Evolutionary conservation across 306 rosid species (phyloP).

Genomic region (Pachyrhizus erosus): DNA sequence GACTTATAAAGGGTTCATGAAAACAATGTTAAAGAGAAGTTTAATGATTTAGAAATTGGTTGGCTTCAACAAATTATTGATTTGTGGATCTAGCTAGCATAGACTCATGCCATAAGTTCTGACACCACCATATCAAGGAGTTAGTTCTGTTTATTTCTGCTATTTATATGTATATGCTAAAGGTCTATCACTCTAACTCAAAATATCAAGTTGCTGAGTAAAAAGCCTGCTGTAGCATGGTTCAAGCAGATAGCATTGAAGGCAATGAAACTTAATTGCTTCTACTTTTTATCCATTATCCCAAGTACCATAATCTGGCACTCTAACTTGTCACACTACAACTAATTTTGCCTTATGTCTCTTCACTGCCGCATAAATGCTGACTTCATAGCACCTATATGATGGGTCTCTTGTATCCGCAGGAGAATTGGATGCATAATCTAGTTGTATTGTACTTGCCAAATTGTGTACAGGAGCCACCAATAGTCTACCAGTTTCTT

Average conservation of each 20-base stretch:
- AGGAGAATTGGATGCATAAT: not conserved
- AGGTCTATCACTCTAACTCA: not conserved
- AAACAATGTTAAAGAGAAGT: not conserved
- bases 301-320: not conserved
- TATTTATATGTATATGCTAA: not conserved
- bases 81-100: not conserved
- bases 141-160: constrained; percentile 15
- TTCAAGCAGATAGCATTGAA: not conserved
- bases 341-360: not conserved
- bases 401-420: not conserved
- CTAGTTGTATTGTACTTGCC: no score
- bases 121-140: not conserved
- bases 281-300: constrained; percentile 2
- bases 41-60: not conserved
- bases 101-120: not conserved
- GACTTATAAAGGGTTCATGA: not conserved
- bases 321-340: constrained; percentile 10
- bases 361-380: not conserved
- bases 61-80: not conserved
- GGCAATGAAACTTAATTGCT: not conserved
- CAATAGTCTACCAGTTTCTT: no score
- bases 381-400: not conserved
- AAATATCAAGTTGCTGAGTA: not conserved
- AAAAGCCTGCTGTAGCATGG: constrained; percentile 19
- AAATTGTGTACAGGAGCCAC: no score